Percentiles rank a stretch among this genome's conserved stretches.
phyloP scores from a whole-genome alignment of 2,329 filamentous ascomycete genomes.

The Arthrobotrys pseudoclavata region DNA sequence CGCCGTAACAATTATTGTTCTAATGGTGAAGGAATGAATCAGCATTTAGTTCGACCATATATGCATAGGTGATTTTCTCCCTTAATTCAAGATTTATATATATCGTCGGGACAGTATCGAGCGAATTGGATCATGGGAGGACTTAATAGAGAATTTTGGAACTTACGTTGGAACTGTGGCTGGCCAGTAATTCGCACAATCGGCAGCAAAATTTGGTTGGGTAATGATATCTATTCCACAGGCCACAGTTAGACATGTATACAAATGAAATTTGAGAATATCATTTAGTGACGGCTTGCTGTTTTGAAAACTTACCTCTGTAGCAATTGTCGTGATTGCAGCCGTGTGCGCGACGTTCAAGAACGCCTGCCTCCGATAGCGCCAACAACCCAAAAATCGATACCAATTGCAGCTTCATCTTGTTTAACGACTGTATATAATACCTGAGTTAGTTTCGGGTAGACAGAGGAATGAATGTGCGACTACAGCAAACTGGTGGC shows the following conservation, averaged over 20 bases:
- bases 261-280: background rate
- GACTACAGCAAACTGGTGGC: slow-evolving; percentile 2
- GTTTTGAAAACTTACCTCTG: too few relatives aligned
- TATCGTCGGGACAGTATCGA: background rate
- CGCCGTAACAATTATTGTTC: background rate
- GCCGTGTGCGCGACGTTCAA: too few relatives aligned
- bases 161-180: background rate
- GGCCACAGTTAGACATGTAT: background rate
- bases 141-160: background rate
- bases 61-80: too few relatives aligned
- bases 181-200: background rate
- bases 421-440: background rate
- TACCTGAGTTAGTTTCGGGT: background rate
- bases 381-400: slow-evolving; percentile 22
- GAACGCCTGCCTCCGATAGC: background rate
- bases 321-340: too few relatives aligned
- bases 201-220: background rate
- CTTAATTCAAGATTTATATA: too few relatives aligned
- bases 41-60: background rate
- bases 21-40: background rate
- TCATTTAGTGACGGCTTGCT: too few relatives aligned
- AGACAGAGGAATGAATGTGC: background rate
- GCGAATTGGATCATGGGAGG: background rate
- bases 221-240: background rate
- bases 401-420: slow-evolving; percentile 17